Evolutionary conservation across 495 filamentous ascomycete species (phyloP).

Genomic region (Talaromyces adpressus): DNA sequence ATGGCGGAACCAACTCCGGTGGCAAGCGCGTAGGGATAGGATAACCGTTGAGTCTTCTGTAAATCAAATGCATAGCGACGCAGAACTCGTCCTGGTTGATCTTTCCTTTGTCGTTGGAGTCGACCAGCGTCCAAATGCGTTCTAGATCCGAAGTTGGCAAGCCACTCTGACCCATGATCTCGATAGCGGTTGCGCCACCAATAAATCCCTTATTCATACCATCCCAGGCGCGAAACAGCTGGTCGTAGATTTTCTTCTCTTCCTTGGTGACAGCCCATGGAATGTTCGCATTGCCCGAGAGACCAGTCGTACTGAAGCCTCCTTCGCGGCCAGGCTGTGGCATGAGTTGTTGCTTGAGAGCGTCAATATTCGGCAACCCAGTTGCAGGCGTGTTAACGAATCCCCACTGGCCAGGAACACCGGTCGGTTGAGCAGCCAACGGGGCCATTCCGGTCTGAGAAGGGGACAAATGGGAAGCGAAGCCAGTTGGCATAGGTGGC

Average conservation of each 20-base stretch:
- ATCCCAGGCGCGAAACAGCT: conserved; percentile 95
- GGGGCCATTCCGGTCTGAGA: conserved; percentile 53
- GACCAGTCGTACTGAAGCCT: conserved; percentile 78
- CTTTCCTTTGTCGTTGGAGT: conserved; percentile 85
- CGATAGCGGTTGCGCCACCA: conserved; percentile 87
- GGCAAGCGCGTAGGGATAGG: conserved; percentile 87
- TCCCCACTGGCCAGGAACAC: conserved; percentile 94
- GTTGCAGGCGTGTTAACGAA: conserved; percentile 89
- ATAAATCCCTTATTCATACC: conserved; percentile 91
- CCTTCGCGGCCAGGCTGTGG: conserved; percentile 90
- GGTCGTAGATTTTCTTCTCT: conserved; percentile 96
- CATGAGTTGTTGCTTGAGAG: conserved; percentile 95
- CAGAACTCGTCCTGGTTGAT: conserved; percentile 98
- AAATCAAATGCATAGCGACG: conserved; percentile 98
- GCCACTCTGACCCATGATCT: conserved; percentile 96
- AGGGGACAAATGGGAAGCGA: conserved; percentile 58
- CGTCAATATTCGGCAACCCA: conserved; percentile 88
- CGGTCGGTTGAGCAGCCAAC: conserved; percentile 90
- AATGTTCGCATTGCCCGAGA: conserved; percentile 90
- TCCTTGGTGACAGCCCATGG: conserved; percentile 99
- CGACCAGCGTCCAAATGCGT: conserved; percentile 89
- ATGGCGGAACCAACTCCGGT: conserved; percentile 90
- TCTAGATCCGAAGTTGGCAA: conserved; percentile 84
- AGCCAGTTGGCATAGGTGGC: conserved; percentile 91
- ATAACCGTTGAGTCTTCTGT: conserved; percentile 92